Conservation (phyloP, 192 early-diverging fungal species). For the Backusella liffmaniae region DNA sequence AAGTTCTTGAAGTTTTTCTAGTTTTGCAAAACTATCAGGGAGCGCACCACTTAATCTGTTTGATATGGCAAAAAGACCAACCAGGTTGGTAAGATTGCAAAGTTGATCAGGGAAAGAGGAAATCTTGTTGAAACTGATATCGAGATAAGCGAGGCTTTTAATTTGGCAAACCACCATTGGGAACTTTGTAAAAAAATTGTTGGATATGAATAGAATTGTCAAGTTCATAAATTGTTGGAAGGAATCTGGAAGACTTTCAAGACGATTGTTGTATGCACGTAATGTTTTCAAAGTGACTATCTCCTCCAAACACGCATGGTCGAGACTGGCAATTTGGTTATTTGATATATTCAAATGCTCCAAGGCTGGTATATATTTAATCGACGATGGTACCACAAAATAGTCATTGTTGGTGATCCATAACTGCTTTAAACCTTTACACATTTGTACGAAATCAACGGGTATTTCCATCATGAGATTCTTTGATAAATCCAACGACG, state of each 20-base stretch:
- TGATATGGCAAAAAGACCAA: constrained; percentile 63
- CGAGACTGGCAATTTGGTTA: constrained; percentile 68
- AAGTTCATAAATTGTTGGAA: constrained; percentile 58
- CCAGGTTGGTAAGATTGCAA: constrained; percentile 59
- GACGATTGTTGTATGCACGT: constrained; percentile 68
- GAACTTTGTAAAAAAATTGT: constrained; percentile 73
- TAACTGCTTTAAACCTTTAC: constrained; percentile 64
- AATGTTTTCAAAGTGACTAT: constrained; percentile 59
- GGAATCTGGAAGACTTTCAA: constrained; percentile 65
- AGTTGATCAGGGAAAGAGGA: constrained; percentile 68
- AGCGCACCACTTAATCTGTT: constrained; percentile 72
- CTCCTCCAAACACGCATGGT: constrained; percentile 57
- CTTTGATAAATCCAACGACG: constrained; percentile 75
- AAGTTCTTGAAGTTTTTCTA: constrained; percentile 64
- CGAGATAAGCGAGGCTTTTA: constrained; percentile 63
- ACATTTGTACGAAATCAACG: constrained; percentile 75
- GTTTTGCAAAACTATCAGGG: constrained; percentile 55
- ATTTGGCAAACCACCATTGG: constrained; percentile 65
- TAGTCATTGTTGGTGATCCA: constrained; percentile 72
- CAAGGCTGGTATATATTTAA: constrained; percentile 60
- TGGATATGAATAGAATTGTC: constrained; percentile 69
- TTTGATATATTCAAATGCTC: constrained; percentile 75
- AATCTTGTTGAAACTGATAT: constrained; percentile 84
- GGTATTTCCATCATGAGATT: constrained; percentile 83
- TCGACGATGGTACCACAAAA: constrained; percentile 61